Conservation (phyloP, 2,329 filamentous ascomycete species). For the Dryadomyces sulphureus region DNA sequence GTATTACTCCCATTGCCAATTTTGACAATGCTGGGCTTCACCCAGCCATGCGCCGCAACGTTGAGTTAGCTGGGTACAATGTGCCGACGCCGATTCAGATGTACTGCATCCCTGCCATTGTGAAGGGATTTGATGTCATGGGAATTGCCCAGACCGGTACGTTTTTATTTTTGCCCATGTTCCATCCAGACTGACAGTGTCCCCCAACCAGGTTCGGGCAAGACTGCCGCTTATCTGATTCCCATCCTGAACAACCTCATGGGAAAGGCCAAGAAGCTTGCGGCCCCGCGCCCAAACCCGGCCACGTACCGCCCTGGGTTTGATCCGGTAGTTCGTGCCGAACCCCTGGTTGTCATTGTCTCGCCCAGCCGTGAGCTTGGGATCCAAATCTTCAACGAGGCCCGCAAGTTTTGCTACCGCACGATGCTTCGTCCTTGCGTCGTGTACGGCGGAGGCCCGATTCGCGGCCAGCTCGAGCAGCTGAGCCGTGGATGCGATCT, state of each 20-base stretch:
- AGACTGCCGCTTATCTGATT: slow-evolving; percentile 85
- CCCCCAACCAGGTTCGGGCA: slow-evolving; percentile 61
- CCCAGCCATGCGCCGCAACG: slow-evolving; percentile 66
- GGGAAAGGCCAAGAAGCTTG: slow-evolving; percentile 86
- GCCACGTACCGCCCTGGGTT: slow-evolving; percentile 33
- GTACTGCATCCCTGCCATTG: slow-evolving; percentile 68
- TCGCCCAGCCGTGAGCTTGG: slow-evolving; percentile 81
- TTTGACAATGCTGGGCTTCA: slow-evolving; percentile 76
- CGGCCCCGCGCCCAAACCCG: slow-evolving; percentile 59
- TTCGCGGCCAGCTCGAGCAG: slow-evolving; percentile 54
- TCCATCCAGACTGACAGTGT: not conserved
- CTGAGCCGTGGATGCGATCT: slow-evolving; percentile 78
- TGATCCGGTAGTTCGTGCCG: slow-evolving; percentile 46
- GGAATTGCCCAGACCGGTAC: slow-evolving; percentile 85
- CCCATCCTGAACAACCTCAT: slow-evolving; percentile 83
- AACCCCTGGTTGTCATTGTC: slow-evolving; percentile 77
- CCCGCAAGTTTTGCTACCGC: slow-evolving; percentile 82
- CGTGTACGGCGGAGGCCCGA: slow-evolving; percentile 69
- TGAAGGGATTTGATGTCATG: slow-evolving; percentile 66
- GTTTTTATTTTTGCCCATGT: slow-evolving; percentile 13
- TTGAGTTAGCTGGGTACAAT: slow-evolving; percentile 55
- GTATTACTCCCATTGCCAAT: slow-evolving; percentile 32
- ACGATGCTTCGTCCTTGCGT: slow-evolving; percentile 89
- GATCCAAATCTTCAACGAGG: slow-evolving; percentile 89
- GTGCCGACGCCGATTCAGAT: slow-evolving; percentile 75